Evolutionary conservation across 2,329 filamentous ascomycete species (phyloP).

Genomic region (Ceratocystis cacaofunesta): DNA sequence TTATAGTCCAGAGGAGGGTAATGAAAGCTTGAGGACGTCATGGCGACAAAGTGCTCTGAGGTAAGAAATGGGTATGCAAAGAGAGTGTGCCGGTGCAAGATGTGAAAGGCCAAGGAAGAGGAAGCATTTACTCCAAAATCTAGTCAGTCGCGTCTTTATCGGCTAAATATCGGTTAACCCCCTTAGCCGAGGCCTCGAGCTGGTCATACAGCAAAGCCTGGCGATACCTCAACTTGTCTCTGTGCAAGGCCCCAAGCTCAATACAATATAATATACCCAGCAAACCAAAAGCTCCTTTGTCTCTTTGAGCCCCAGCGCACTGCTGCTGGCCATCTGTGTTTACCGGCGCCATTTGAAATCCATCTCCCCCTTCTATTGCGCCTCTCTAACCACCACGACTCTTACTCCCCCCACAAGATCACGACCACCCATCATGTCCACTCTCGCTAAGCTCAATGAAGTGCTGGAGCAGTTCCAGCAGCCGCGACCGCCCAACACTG

Average conservation of each 20-base stretch:
- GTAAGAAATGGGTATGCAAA: neutral
- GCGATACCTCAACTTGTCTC: too few species aligned
- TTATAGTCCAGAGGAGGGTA: constrained; percentile 40
- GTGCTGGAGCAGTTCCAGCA: constrained; percentile 47
- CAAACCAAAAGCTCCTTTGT: neutral
- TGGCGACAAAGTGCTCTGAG: neutral
- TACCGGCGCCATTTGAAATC: neutral
- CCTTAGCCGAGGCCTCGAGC: neutral
- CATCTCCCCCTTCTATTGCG: neutral
- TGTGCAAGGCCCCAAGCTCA: too few species aligned
- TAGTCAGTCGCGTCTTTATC: neutral
- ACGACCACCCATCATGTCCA: constrained; percentile 41
- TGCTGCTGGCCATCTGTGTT: neutral
- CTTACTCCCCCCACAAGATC: neutral
- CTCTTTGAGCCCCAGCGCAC: neutral
- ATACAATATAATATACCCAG: too few species aligned
- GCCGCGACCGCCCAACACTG: constrained; percentile 34
- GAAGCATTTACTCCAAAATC: neutral
- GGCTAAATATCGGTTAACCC: constrained; percentile 3
- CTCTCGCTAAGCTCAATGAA: constrained; percentile 46
- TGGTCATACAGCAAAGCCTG: too few species aligned
- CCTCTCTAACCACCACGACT: neutral
- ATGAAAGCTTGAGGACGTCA: constrained; percentile 7
- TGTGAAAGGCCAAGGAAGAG: neutral
- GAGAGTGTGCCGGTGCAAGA: neutral